phyloP scores from a whole-genome alignment of 768 basidiomycete species.

The Russula ochroleuca region DNA sequence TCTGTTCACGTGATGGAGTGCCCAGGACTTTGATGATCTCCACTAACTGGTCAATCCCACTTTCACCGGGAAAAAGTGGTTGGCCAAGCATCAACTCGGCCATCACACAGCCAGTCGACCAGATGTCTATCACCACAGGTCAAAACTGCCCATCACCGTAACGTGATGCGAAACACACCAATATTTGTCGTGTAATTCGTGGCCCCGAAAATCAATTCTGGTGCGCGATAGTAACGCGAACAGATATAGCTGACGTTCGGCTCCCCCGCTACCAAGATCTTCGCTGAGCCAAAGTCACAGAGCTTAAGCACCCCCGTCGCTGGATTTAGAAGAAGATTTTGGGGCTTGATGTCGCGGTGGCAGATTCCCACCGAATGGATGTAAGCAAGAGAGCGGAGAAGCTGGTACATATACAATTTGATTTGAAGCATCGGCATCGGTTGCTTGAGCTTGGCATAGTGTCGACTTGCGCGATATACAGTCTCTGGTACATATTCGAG shows the following conservation, averaged over 20 bases:
- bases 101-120: conserved; percentile 99
- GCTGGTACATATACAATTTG: conserved; percentile 99
- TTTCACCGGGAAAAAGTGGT: conserved; percentile 98
- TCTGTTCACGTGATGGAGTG: conserved; percentile 96
- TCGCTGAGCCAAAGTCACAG: conserved; percentile 98
- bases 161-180: conserved; percentile 50
- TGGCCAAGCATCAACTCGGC: conserved; percentile 99
- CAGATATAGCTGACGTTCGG: conserved; percentile 99
- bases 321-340: conserved; percentile 96
- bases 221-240: conserved; percentile 98
- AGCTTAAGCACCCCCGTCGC: conserved; percentile 95
- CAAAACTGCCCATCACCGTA: neutral
- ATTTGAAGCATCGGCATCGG: conserved; percentile 99
- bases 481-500: conserved; percentile 99
- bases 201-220: conserved; percentile 98
- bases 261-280: conserved; percentile 96
- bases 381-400: conserved; percentile 95
- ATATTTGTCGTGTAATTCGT: conserved; percentile 99
- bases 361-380: conserved; percentile 99
- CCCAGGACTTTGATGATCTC: conserved; percentile 99
- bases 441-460: conserved; percentile 99
- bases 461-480: conserved; percentile 96
- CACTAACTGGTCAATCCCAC: conserved; percentile 97
- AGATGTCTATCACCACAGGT: conserved; percentile 64
- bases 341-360: conserved; percentile 99